Percentiles rank a stretch among this genome's conserved stretches.
Conservation (phyloP, 495 filamentous ascomycete genomes). For the Podospora appendiculata region DNA sequence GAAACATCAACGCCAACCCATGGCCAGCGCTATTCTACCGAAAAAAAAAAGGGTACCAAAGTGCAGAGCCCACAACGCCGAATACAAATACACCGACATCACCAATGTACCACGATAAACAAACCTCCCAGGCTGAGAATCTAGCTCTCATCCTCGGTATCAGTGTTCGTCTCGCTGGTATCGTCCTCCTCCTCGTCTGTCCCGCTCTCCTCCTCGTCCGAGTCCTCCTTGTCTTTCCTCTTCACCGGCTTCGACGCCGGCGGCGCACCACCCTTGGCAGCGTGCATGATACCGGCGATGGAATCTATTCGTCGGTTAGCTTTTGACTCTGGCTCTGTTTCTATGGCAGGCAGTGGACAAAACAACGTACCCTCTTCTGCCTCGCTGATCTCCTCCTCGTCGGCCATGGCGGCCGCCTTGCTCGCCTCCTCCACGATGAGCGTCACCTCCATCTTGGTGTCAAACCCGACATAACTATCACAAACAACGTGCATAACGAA, state of each 20-base stretch:
- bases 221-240: slow-evolving; percentile 49
- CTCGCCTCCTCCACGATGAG: slow-evolving; percentile 83
- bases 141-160: slow-evolving; percentile 59
- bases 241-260: slow-evolving; percentile 39
- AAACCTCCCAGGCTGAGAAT: neutral
- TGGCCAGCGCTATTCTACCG: too few relatives aligned
- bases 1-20: too few relatives aligned
- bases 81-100: too few relatives aligned
- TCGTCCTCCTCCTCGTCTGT: slow-evolving; percentile 76
- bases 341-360: neutral
- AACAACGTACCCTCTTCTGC: slow-evolving; percentile 83
- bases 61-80: too few relatives aligned
- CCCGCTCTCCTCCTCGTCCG: slow-evolving; percentile 74
- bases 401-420: slow-evolving; percentile 71
- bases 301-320: slow-evolving; percentile 57
- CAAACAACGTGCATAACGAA: slow-evolving; percentile 89
- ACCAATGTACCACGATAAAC: too few relatives aligned
- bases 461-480: slow-evolving; percentile 90
- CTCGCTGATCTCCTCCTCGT: slow-evolving; percentile 92
- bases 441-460: slow-evolving; percentile 80
- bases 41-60: too few relatives aligned
- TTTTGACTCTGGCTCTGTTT: slow-evolving; percentile 1
- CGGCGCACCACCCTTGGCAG: slow-evolving; percentile 58
- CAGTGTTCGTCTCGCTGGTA: slow-evolving; percentile 72
- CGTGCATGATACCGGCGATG: slow-evolving; percentile 89